phyloP scores from a whole-genome alignment of 805 yeast species.

The Candida ovalis region DNA sequence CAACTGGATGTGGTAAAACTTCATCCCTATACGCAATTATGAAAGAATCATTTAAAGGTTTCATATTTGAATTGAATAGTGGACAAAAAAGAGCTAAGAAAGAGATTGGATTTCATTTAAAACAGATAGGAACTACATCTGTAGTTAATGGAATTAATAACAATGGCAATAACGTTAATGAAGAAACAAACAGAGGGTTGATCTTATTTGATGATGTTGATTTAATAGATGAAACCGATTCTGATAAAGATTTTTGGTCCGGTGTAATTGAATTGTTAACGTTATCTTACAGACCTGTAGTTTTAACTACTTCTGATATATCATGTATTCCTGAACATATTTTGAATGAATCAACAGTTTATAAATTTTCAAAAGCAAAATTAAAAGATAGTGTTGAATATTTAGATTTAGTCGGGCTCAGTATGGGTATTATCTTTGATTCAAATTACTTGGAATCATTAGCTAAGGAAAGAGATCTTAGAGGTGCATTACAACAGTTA shows the following conservation, averaged over 20 bases:
- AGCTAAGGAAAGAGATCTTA: constrained; percentile 15
- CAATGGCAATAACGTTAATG: constrained; percentile 21
- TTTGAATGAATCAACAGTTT: constrained; percentile 28
- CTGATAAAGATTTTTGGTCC: constrained; percentile 77
- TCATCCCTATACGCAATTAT: constrained; percentile 67
- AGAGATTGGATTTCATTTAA: constrained; percentile 60
- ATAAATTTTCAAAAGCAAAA: constrained; percentile 13
- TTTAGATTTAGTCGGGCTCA: constrained; percentile 25
- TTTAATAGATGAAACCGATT: constrained; percentile 60
- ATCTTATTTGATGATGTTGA: constrained; percentile 87
- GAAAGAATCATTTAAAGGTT: constrained; percentile 53
- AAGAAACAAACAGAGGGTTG: constrained; percentile 38
- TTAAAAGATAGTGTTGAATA: constrained; percentile 14
- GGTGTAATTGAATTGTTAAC: constrained; percentile 57
- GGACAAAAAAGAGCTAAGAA: constrained; percentile 70
- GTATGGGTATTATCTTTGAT: constrained; percentile 25
- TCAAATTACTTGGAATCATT: constrained; percentile 14
- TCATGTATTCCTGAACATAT: constrained; percentile 26
- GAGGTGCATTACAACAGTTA: constrained; percentile 28
- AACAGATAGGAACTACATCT: constrained; percentile 82
- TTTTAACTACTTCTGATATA: constrained; percentile 29
- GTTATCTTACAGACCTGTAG: constrained; percentile 32
- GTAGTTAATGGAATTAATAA: constrained; percentile 50
- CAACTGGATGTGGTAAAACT: constrained; percentile 75
- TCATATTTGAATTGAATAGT: constrained; percentile 77